Evolutionary conservation across 2,329 filamentous ascomycete species (phyloP).

Genomic region (Fusarium secorum): DNA sequence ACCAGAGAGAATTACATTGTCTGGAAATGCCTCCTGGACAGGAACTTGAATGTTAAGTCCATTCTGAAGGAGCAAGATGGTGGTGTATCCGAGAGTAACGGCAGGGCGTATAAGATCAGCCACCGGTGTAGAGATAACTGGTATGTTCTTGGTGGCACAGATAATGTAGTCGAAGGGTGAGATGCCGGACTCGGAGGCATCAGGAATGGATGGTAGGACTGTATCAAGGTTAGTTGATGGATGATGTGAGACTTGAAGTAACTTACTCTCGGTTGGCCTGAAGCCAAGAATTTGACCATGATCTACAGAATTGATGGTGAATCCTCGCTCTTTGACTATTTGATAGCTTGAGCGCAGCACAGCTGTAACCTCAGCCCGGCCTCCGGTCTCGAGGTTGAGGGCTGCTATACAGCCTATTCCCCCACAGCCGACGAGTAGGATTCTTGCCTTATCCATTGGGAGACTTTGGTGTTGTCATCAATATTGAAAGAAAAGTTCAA

Average conservation of each 20-base stretch:
- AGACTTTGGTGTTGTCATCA: neutral
- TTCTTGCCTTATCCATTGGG: constrained; percentile 25
- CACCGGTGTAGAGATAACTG: constrained; percentile 27
- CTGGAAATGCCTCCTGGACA: constrained; percentile 29
- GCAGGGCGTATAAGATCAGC: constrained; percentile 36
- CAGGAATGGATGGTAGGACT: constrained; percentile 33
- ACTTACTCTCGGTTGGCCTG: constrained; percentile 33
- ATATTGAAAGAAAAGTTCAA: neutral
- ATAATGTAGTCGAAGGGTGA: constrained; percentile 39
- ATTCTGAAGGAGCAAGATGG: constrained; percentile 39
- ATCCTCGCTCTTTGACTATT: constrained; percentile 33
- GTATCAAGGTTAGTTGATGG: neutral
- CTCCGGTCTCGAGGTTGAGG: constrained; percentile 36
- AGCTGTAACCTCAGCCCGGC: constrained; percentile 34
- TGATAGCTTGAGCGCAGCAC: constrained; percentile 39
- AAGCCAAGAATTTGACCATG: constrained; percentile 32
- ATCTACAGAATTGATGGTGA: constrained; percentile 38
- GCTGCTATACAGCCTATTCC: constrained; percentile 39
- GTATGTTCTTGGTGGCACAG: constrained; percentile 39
- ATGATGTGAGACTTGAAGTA: neutral
- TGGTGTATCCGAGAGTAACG: constrained; percentile 28
- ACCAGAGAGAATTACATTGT: constrained; percentile 36
- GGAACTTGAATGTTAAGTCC: constrained; percentile 39
- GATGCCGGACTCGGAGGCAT: constrained; percentile 20
- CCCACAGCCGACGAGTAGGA: constrained; percentile 37